phyloP scores from a whole-genome alignment of 2,329 filamentous ascomycete genomes.

The Rutstroemia sp. region DNA sequence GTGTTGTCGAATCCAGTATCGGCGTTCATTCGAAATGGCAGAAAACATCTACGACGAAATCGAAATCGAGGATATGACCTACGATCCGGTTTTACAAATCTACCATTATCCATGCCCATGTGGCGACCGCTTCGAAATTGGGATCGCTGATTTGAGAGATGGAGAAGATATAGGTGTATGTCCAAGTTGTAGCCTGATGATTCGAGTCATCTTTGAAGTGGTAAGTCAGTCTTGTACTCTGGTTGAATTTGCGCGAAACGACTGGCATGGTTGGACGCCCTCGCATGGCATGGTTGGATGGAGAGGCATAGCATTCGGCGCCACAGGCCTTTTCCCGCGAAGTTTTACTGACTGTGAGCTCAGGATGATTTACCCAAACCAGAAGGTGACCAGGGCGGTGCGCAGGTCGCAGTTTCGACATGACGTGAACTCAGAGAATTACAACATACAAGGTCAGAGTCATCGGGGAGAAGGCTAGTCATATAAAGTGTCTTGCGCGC shows the following conservation, averaged over 20 bases:
- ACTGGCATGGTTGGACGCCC: no score
- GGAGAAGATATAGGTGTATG: slow-evolving; percentile 94
- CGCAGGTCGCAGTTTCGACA: slow-evolving; percentile 14
- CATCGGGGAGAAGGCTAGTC: no score
- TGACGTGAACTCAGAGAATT: background rate
- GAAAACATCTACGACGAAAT: slow-evolving; percentile 89
- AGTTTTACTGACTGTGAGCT: background rate
- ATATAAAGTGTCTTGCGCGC: no score
- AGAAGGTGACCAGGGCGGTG: slow-evolving; percentile 13
- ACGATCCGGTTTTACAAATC: slow-evolving; percentile 70
- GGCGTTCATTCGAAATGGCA: background rate
- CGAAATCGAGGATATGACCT: slow-evolving; percentile 98
- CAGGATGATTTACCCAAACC: slow-evolving; percentile 45
- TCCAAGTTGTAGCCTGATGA: slow-evolving; percentile 95
- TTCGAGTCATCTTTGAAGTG: slow-evolving; percentile 83
- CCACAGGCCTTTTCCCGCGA: no score
- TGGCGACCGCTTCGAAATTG: slow-evolving; percentile 92
- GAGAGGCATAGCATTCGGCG: no score
- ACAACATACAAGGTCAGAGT: background rate
- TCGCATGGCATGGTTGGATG: no score
- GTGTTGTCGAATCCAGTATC: background rate
- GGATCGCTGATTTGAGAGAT: slow-evolving; percentile 75
- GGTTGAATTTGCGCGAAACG: background rate
- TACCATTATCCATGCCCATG: slow-evolving; percentile 97
- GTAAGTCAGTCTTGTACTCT: slow-evolving; percentile 40